Evolutionary conservation across 225 moss, liverwort and hornwort genomes (phyloP), one percentile per base, ranked within the genome.

Genomic region (Climacium dendroides): DNA sequence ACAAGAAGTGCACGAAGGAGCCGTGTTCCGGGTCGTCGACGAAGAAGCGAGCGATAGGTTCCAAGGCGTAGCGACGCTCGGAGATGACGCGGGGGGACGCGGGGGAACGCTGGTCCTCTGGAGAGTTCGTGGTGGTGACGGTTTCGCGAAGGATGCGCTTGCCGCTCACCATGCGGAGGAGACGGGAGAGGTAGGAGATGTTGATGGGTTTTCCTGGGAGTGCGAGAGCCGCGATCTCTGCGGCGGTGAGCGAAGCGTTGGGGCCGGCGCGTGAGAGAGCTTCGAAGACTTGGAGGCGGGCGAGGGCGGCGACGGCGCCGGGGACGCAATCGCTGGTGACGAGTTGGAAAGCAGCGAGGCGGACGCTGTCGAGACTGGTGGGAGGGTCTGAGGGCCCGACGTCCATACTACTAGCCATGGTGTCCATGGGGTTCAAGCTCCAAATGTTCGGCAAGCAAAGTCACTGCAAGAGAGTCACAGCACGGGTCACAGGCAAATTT

Each of bases 11-110:
- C 7, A 65, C n/a, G 2, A 92, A 70, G 17, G 90, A 88, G n/a
- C 87, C 92, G 15, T 78, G 78, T 64, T 87, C 85, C 1, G 55
- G n/a, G 11, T 90, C 80, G 15, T 89, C 90, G 79, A 92, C 89
- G 2, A 92, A 70, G 79, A 28, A 92, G 5, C 54, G 70, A 11
- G 62, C 85, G 11, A 92, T 30, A 17, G 90, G 87, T 18, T 87
- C 84, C 29, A 90, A 50, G 6, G 63, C 78, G 20, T 89, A 92
- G 7, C 92, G 90, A 19, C 32, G 74, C 48, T 48, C 19, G 30
- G 32, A 32, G 74, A 48, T 19, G 30, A 74, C 74, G 29, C 0
- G 1, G 10, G 47, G 10, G 45, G 25, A 73, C 72, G 18, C 17
- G 29, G 6, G 29, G 32, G 15, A 0, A 9, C 9, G 26, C 25